Conservation (phyloP, 371 early-diverging fungal genomes). For the Actinomucor elegans region DNA sequence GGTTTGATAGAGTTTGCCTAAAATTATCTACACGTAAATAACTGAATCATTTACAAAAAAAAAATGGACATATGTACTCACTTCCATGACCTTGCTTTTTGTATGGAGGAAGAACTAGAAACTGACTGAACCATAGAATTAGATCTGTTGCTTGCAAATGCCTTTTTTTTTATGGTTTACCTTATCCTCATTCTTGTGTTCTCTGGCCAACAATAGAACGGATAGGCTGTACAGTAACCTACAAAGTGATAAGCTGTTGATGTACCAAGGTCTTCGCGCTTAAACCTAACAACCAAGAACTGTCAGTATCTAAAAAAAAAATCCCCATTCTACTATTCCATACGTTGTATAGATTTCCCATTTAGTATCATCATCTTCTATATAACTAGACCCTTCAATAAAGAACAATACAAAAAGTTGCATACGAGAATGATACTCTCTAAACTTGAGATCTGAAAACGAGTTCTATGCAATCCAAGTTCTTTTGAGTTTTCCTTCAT, state of each 20-base stretch:
- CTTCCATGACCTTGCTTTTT: conserved; percentile 86
- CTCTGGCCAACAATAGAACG: conserved; percentile 83
- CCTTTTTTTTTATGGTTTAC: no score
- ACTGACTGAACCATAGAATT: no score
- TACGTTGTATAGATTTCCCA: conserved; percentile 81
- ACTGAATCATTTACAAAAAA: no score
- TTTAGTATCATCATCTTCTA: conserved; percentile 80
- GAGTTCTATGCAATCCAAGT: conserved; percentile 8
- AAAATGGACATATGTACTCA: no score
- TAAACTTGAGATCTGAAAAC: conserved; percentile 61
- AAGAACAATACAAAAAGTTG: conserved; percentile 78
- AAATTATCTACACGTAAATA: no score
- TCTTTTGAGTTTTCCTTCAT: not conserved
- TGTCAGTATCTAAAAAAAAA: no score
- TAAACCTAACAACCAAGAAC: conserved; percentile 21
- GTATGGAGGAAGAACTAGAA: conserved; percentile 86
- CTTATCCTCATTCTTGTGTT: conserved; percentile 74
- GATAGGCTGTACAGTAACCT: conserved; percentile 81
- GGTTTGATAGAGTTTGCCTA: conserved; percentile 65
- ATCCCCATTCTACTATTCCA: not conserved
- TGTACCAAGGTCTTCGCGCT: conserved; percentile 24
- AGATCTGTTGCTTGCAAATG: no score
- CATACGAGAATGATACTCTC: conserved; percentile 76
- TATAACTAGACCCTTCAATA: conserved; percentile 89
- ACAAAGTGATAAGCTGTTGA: conserved; percentile 64